Conservation (phyloP, 768 basidiomycete genomes). For the Omphalotus guepiniiformis region DNA sequence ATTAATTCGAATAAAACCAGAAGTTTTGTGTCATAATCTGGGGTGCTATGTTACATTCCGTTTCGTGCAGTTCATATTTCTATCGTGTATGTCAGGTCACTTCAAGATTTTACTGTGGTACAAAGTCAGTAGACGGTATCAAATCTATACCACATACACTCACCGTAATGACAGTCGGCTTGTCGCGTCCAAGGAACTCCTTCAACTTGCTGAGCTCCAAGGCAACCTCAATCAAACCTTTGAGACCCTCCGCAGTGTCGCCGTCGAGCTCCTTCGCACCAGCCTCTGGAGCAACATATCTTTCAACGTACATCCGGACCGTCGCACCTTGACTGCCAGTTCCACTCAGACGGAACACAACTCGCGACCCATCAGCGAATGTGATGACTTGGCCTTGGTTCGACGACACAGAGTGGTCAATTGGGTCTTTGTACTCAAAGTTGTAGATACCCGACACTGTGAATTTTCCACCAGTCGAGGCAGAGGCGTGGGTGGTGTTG, state of each 20-base stretch:
- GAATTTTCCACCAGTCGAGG: conserved; percentile 66
- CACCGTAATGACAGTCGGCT: conserved; percentile 97
- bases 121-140: too few species aligned
- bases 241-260: conserved; percentile 83
- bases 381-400: conserved; percentile 95
- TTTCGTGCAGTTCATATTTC: too few species aligned
- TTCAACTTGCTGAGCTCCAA: conserved; percentile 80
- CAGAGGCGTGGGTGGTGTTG: conserved; percentile 62
- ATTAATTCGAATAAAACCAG: too few species aligned
- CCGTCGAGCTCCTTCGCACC: conserved; percentile 66
- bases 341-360: conserved; percentile 94
- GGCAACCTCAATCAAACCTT: conserved; percentile 95
- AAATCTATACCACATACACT: conserved; percentile 21
- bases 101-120: too few species aligned
- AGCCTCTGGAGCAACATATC: conserved; percentile 72
- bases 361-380: conserved; percentile 88
- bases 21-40: too few species aligned
- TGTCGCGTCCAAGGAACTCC: conserved; percentile 78
- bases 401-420: conserved; percentile 86
- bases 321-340: conserved; percentile 97
- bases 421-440: conserved; percentile 99
- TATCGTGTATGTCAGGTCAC: too few species aligned
- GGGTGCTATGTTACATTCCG: background rate
- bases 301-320: conserved; percentile 93
- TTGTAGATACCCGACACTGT: conserved; percentile 73